These are phyloP conservation scores for Coprinopsis strossmayeri DNA, from an alignment of 768 basidiomycete species.

Conservation along the genomic window DNA sequence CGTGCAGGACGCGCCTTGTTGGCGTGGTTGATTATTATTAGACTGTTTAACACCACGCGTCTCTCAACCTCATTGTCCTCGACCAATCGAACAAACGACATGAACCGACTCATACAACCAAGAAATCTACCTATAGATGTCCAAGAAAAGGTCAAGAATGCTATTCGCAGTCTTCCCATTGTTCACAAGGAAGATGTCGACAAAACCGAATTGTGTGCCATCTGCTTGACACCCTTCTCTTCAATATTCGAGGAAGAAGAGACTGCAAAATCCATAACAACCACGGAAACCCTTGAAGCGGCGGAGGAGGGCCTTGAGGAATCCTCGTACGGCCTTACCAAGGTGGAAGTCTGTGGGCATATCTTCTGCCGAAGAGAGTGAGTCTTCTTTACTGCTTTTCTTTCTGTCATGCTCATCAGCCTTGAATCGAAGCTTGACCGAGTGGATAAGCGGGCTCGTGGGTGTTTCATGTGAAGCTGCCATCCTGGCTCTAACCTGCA, in stretches of 20 bases:
- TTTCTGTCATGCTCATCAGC: slow-evolving; percentile 5
- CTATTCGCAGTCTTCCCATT: slow-evolving; percentile 38
- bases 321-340: slow-evolving; percentile 43
- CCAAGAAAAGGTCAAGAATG: slow-evolving; percentile 27
- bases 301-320: slow-evolving; percentile 8
- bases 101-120: not conserved
- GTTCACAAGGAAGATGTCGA: slow-evolving; percentile 33
- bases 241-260: slow-evolving; percentile 31
- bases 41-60: not conserved
- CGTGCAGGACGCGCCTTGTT: no score
- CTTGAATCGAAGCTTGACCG: slow-evolving; percentile 37
- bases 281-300: not conserved
- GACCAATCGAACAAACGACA: not conserved
- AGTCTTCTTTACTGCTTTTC: slow-evolving; percentile 1
- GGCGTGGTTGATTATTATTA: no score
- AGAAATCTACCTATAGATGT: slow-evolving; percentile 3
- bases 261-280: slow-evolving; percentile 3
- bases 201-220: slow-evolving; percentile 54
- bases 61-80: not conserved
- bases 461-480: slow-evolving; percentile 11
- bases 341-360: slow-evolving; percentile 54
- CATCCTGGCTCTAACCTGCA: not conserved
- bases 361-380: slow-evolving; percentile 65
- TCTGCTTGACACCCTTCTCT: slow-evolving; percentile 53
- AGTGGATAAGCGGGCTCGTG: slow-evolving; percentile 60